phyloP scores from a whole-genome alignment of 2,329 filamentous ascomycete genomes.

The Fusarium liriodendri region DNA sequence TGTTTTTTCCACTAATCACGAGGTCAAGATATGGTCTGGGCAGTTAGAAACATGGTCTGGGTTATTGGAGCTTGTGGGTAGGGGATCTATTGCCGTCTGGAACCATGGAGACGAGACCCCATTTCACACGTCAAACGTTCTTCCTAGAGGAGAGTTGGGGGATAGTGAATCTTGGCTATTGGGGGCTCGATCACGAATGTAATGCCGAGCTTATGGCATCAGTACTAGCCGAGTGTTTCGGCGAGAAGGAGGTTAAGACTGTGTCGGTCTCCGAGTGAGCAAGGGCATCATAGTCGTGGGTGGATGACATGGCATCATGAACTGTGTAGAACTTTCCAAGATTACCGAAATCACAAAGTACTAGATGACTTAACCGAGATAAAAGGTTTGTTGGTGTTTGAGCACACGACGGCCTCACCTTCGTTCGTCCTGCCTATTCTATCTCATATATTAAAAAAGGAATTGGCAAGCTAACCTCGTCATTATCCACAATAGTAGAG shows the following conservation, averaged over 20 bases:
- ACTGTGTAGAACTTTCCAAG: accelerated
- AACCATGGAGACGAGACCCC: not conserved
- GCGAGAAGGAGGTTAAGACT: not conserved
- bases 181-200: not conserved
- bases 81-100: not conserved
- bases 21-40: not conserved
- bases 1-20: not conserved
- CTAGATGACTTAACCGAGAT: not conserved
- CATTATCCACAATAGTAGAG: too few relatives aligned
- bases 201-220: not conserved
- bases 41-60: not conserved
- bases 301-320: not conserved
- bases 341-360: not conserved
- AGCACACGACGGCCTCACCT: too few relatives aligned
- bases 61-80: not conserved
- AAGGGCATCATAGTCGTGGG: not conserved
- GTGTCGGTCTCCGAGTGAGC: not conserved
- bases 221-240: not conserved
- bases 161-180: not conserved
- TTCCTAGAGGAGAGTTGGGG: not conserved
- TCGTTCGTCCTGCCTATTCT: too few relatives aligned
- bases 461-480: too few relatives aligned
- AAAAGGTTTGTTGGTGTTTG: not conserved
- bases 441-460: too few relatives aligned
- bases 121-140: not conserved